Conservation (phyloP, 169 alveolate species). For the Neospora caninum region DNA sequence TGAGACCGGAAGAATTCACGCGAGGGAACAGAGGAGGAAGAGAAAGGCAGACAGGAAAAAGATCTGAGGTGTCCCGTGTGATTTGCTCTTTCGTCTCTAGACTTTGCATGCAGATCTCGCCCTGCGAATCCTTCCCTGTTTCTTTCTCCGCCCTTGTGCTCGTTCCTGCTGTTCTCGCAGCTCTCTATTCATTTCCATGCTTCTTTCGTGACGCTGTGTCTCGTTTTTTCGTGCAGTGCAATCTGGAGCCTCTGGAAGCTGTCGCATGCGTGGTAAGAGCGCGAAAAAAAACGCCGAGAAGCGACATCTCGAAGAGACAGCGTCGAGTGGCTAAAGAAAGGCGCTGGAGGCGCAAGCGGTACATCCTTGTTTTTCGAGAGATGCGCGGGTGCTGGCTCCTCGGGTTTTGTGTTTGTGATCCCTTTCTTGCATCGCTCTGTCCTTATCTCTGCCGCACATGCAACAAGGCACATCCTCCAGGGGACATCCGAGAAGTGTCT, state of each 20-base stretch:
- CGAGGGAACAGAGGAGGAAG: background rate
- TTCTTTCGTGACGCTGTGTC: background rate
- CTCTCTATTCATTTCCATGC: background rate
- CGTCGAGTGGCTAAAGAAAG: too few relatives aligned
- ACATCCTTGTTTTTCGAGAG: too few relatives aligned
- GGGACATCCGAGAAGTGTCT: too few relatives aligned
- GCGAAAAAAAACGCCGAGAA: background rate
- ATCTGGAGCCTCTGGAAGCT: background rate
- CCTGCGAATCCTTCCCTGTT: background rate
- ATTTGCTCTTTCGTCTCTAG: background rate
- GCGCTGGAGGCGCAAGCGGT: too few relatives aligned
- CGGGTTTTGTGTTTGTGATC: too few relatives aligned
- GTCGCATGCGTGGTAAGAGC: background rate
- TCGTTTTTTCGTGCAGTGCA: background rate
- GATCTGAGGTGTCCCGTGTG: background rate
- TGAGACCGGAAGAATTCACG: background rate
- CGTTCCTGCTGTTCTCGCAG: background rate
- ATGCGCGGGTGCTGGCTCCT: too few relatives aligned
- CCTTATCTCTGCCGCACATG: too few relatives aligned
- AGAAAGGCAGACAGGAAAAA: background rate
- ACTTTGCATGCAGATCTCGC: background rate
- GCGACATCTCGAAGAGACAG: too few relatives aligned
- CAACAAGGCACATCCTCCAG: too few relatives aligned
- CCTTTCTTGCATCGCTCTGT: too few relatives aligned
- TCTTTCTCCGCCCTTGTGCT: background rate